A percentile compares a stretch with the other conserved stretches of the same genome.
Conservation (phyloP, 306 rosid genomes). For the Rubus idaeus region DNA sequence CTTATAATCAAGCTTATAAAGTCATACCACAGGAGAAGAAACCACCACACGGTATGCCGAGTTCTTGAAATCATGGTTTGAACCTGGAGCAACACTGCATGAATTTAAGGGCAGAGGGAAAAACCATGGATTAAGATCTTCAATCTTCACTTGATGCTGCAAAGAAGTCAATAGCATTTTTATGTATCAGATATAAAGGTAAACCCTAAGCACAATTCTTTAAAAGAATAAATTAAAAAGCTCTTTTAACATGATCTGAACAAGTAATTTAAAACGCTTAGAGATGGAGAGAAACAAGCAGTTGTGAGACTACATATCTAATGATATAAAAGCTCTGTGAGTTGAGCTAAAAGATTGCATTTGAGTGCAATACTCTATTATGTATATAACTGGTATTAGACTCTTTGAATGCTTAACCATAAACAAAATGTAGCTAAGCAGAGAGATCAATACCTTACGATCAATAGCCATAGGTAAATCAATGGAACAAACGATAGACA, state of each 20-base stretch:
- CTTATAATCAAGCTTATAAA: background rate
- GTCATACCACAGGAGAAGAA: constrained; percentile 89
- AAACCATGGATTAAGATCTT: constrained; percentile 76
- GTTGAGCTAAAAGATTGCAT: background rate
- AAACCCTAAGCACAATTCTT: background rate
- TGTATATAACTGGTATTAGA: background rate
- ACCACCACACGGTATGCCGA: constrained; percentile 72
- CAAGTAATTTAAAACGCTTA: constrained; percentile 22
- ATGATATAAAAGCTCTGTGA: constrained; percentile 7
- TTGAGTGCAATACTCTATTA: background rate
- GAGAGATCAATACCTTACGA: constrained; percentile 51
- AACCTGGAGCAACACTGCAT: constrained; percentile 73
- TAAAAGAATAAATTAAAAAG: too few species aligned
- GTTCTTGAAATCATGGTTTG: constrained; percentile 82
- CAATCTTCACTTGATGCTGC: constrained; percentile 53
- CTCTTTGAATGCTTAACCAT: background rate
- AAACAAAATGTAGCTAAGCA: background rate
- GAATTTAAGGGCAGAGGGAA: constrained; percentile 77
- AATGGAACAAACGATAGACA: constrained; percentile 69
- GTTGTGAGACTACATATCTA: constrained; percentile 6
- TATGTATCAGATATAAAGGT: constrained; percentile 7
- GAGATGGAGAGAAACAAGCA: background rate
- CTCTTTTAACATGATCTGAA: constrained; percentile 13
- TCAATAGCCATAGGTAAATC: constrained; percentile 53
- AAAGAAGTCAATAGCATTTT: constrained; percentile 30